Evolutionary conservation across 495 filamentous ascomycete genomes (phyloP).

Genomic region (Aspergillus avenaceus): DNA sequence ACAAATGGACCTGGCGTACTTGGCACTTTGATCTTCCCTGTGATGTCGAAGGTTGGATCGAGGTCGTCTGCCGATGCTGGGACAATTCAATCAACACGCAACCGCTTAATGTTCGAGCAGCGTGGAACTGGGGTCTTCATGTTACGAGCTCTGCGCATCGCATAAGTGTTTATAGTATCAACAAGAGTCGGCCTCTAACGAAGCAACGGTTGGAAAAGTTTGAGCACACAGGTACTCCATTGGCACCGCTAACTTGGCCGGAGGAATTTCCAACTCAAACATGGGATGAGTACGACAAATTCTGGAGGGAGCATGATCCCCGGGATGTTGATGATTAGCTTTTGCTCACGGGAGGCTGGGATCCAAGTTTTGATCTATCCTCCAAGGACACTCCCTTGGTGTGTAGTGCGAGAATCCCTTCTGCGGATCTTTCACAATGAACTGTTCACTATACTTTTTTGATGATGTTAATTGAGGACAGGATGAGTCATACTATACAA

Average conservation of each 20-base stretch:
- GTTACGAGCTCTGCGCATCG: conserved; percentile 63
- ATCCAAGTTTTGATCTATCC: too few relatives aligned
- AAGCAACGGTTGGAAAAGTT: conserved; percentile 44
- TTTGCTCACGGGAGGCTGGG: neutral
- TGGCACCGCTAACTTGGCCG: conserved; percentile 50
- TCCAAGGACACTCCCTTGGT: too few relatives aligned
- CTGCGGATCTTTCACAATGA: too few relatives aligned
- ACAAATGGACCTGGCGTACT: conserved; percentile 33
- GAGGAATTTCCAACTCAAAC: conserved; percentile 41
- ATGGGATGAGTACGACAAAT: conserved; percentile 43
- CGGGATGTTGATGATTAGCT: conserved; percentile 44
- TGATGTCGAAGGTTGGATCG: conserved; percentile 41
- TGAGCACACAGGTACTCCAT: conserved; percentile 39
- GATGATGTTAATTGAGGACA: too few relatives aligned
- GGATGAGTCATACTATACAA: too few relatives aligned
- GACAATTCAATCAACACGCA: conserved; percentile 41
- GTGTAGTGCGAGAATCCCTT: too few relatives aligned
- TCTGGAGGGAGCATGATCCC: conserved; percentile 40
- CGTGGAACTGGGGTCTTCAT: conserved; percentile 60
- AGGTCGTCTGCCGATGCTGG: conserved; percentile 40
- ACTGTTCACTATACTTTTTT: too few relatives aligned
- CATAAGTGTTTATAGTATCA: conserved; percentile 61
- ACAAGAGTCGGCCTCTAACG: conserved; percentile 47
- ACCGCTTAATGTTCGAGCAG: conserved; percentile 32
- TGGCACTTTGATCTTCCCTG: conserved; percentile 38